Evolutionary conservation across 2,329 filamentous ascomycete genomes (phyloP), one percentile per base, ranked within the genome.

Genomic region (Pseudogymnoascus sp.): DNA sequence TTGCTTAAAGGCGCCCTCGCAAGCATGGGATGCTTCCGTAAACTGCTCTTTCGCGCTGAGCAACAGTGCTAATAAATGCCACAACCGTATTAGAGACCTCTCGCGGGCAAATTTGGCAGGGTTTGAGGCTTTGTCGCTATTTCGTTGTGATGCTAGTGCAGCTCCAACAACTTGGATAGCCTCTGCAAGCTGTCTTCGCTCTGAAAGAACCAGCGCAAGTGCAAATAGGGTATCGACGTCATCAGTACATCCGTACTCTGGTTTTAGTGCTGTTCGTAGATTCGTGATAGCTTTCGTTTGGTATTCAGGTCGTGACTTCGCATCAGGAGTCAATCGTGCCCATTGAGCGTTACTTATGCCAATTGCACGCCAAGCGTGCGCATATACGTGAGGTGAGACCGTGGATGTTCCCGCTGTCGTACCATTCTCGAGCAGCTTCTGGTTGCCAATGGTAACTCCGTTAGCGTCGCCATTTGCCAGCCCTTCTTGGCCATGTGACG

Each of bases 1-100:
- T 71, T 96, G 91, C 68, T 96, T 92, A 71, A 97, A 89, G 3
- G 92, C 92, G 26, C 91, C 92, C 72, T 96, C 91, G 68, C 92
- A 97, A 33, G 92, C 88, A 69, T 88, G 87, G 29, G 85, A 83
- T 1, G 94, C 92, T 73, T 90, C 88, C 59, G 84, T 78, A 69
- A 90, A 96, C 66, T 97, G 92, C 67, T 96, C 89, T 66, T 90
- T 86, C 1, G 92, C 91, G 67, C 91, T 96, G 31, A 97, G 77
- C 21, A 97, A 80, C 23, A 99, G 80, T 0, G 91, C 88, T 55
- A 99, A 81, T 14, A 99, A 80, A 77, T 99, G 94, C 92, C 94
- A 97, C 23, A 97, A 76, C 2, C 92, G 88, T 23, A 97, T 86
- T 35, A 87, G 75, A 6, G 83, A 81, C 55, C 84, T 79, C 71